Conservation (phyloP, 805 yeast species). For the Yarrowia keelungensis region DNA sequence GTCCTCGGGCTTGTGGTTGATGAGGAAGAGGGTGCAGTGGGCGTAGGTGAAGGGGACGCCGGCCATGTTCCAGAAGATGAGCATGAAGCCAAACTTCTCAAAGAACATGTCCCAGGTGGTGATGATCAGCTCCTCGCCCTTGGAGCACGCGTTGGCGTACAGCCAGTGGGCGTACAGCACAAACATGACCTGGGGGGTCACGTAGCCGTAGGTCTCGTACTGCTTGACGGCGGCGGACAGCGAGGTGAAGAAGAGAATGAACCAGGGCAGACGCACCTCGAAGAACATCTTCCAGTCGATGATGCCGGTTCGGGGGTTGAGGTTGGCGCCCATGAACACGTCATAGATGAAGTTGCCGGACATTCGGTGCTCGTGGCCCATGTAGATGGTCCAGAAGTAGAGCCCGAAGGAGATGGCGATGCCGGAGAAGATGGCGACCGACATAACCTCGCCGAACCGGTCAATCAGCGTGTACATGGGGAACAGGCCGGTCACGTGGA, state of each 20-base stretch:
- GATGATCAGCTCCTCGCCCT: conserved; percentile 96
- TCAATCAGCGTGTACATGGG: conserved; percentile 77
- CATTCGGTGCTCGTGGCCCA: conserved; percentile 86
- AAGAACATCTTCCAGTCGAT: conserved; percentile 96
- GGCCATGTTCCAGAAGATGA: conserved; percentile 97
- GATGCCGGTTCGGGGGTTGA: conserved; percentile 93
- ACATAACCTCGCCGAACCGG: conserved; percentile 89
- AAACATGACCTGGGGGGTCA: conserved; percentile 75
- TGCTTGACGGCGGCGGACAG: conserved; percentile 79
- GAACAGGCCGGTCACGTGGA: conserved; percentile 80
- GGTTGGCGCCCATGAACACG: conserved; percentile 95
- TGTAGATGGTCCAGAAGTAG: conserved; percentile 69
- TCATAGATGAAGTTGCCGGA: conserved; percentile 91
- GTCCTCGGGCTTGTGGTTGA: conserved; percentile 82
- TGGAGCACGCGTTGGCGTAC: conserved; percentile 95
- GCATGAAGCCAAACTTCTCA: conserved; percentile 99
- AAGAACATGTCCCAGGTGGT: conserved; percentile 99
- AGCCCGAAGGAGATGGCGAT: conserved; percentile 69
- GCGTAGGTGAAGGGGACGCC: conserved; percentile 99
- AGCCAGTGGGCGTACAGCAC: conserved; percentile 87
- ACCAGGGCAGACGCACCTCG: conserved; percentile 98
- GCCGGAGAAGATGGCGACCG: conserved; percentile 85
- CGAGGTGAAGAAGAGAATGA: conserved; percentile 78
- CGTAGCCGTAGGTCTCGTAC: conserved; percentile 78
- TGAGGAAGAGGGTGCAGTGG: conserved; percentile 85